A percentile compares a stretch with the other conserved stretches of the same genome.
These are phyloP conservation scores for Lippia alba DNA, from an alignment of 305 asterid species.

Conservation along the genomic window DNA sequence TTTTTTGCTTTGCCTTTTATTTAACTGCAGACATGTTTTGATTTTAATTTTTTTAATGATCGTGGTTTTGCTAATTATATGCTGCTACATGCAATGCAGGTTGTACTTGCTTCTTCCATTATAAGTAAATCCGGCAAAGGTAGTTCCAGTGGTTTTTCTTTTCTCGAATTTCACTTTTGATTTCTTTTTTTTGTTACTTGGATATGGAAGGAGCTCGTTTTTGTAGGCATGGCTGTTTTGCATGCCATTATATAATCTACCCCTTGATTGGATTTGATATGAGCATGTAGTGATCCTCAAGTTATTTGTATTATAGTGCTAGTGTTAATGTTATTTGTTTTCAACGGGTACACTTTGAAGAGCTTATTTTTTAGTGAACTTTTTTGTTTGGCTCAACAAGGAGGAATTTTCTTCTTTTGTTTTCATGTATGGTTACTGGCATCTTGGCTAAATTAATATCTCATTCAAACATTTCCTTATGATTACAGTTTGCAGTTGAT, in stretches of 20 bases:
- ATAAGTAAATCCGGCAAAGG: conserved; percentile 91
- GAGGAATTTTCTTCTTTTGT: background rate
- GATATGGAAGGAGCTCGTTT: conserved; percentile 10
- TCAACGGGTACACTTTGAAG: background rate
- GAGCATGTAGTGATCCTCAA: background rate
- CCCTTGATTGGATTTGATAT: conserved; percentile 1
- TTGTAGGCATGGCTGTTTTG: conserved; percentile 6
- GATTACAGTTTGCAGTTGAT: background rate
- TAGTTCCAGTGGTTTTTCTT: conserved; percentile 35
- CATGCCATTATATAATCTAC: conserved; percentile 4
- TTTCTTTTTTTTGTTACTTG: background rate
- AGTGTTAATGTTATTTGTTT: too few species aligned
- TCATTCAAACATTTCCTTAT: background rate
- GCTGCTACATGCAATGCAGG: conserved; percentile 54
- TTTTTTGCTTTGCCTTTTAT: background rate
- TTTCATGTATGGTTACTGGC: conserved; percentile 20
- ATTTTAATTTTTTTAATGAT: background rate
- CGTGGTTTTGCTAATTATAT: conserved; percentile 27
- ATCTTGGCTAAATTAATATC: conserved; percentile 5
- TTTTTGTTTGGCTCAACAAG: background rate
- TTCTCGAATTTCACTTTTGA: conserved; percentile 17
- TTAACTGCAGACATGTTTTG: background rate
- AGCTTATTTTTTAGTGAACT: background rate
- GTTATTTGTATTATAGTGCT: background rate
- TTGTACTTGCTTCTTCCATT: conserved; percentile 86